These are phyloP conservation scores for Pseudogymnoascus sp. DNA, from an alignment of 2,329 filamentous ascomycete genomes.

Conservation along the genomic window DNA sequence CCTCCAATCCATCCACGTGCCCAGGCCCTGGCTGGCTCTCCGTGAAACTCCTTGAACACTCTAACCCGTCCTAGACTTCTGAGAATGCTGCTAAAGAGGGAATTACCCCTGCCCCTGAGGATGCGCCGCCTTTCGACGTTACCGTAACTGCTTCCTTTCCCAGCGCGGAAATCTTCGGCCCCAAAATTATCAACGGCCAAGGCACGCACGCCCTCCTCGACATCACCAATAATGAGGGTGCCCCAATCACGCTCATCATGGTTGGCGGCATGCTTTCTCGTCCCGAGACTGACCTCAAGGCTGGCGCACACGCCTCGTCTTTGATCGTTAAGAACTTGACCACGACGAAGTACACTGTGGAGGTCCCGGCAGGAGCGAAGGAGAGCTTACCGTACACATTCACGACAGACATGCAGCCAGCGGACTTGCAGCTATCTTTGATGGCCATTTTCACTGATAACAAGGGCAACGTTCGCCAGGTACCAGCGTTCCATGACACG, in stretches of 20 bases:
- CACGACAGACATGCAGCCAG: slow-evolving; percentile 83
- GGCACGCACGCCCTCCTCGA: slow-evolving; percentile 76
- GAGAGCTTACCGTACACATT: slow-evolving; percentile 76
- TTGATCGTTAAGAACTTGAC: slow-evolving; percentile 79
- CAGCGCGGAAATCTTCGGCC: slow-evolving; percentile 70
- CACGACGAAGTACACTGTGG: slow-evolving; percentile 61
- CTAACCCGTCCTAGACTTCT: slow-evolving; percentile 10
- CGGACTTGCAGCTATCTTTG: slow-evolving; percentile 74
- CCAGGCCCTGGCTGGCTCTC: neutral
- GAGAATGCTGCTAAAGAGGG: slow-evolving; percentile 16
- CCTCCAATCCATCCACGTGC: slow-evolving; percentile 23
- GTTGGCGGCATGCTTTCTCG: slow-evolving; percentile 64
- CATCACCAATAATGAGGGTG: slow-evolving; percentile 74
- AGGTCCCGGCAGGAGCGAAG: slow-evolving; percentile 67
- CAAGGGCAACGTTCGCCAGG: slow-evolving; percentile 63
- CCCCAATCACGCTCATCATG: slow-evolving; percentile 65
- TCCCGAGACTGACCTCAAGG: slow-evolving; percentile 34
- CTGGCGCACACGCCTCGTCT: slow-evolving; percentile 38
- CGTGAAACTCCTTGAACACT: slow-evolving; percentile 14
- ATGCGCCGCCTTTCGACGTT: slow-evolving; percentile 48
- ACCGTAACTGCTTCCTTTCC: slow-evolving; percentile 55
- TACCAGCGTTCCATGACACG: slow-evolving; percentile 72
- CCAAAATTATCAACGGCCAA: slow-evolving; percentile 90
- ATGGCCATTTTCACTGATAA: slow-evolving; percentile 62
- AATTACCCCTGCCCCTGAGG: slow-evolving; percentile 14